These are phyloP conservation scores for Byssochlamys sp. DNA, from an alignment of 2,329 filamentous ascomycete genomes.

Conservation along the genomic window DNA sequence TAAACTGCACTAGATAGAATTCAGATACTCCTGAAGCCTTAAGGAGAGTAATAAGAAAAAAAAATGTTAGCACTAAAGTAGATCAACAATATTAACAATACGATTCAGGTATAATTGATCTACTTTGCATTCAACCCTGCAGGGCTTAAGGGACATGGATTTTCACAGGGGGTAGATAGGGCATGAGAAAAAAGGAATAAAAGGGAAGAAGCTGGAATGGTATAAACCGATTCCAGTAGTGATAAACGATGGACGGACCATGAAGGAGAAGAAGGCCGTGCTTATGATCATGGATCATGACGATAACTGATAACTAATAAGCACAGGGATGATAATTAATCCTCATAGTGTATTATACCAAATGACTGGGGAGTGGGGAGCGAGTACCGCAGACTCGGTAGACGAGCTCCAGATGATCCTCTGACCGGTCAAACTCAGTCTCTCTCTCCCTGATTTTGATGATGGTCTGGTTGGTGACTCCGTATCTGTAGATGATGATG, in stretches of 20 bases:
- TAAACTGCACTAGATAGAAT: no score
- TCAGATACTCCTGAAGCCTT: no score
- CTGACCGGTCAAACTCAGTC: background rate
- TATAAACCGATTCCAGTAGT: background rate
- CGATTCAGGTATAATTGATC: background rate
- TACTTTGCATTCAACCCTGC: background rate
- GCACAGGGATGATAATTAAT: background rate
- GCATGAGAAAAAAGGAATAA: no score
- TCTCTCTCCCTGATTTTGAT: background rate
- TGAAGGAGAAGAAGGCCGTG: no score
- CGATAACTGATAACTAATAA: no score
- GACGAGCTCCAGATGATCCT: background rate
- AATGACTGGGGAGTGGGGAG: background rate
- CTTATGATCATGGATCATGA: no score
- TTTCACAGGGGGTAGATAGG: background rate
- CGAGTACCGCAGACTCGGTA: background rate
- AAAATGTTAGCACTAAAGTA: background rate
- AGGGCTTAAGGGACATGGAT: background rate
- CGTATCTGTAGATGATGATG: background rate
- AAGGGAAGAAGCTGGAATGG: background rate
- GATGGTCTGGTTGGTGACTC: background rate
- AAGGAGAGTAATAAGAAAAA: no score
- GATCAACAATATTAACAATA: background rate
- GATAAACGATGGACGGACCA: background rate
- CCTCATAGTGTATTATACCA: background rate